Evolutionary conservation across 1,284 basidiomycete species (phyloP), one percentile per base, ranked within the genome.

Genomic region (Tilletia indica): DNA sequence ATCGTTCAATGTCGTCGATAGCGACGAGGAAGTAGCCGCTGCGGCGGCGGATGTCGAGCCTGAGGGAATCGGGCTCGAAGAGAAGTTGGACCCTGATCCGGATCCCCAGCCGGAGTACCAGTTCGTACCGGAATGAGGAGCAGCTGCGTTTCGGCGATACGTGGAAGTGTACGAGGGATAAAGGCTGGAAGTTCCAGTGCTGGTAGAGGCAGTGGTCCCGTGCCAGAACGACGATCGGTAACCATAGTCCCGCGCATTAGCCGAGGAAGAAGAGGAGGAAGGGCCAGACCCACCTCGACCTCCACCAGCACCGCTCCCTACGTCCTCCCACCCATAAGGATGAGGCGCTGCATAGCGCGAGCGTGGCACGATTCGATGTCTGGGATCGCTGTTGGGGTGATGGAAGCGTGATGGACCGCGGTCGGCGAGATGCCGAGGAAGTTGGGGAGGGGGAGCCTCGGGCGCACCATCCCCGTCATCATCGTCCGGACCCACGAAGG

Each of bases 41-140:
- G 42, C 14, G 42, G 42, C 42, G 42, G 9, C 42, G 42, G 14
- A 45, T 14, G 42, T 45, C 6, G 42, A 8, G 42, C 42, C 48
- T 34, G 34, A 67, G 16, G 48, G 42, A 67, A 25, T 67, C 66
- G 48, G 45, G 66, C 48, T 67, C 66, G 66, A 67, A 67, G 25
- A 19, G 66, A 42, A 42, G n/a, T 14, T 67, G n/a, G 48, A 16
- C n/a, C 48, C 45, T 67, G n/a, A 42, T 16, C 36, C 25, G 42
- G 34, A 67, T 19, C 42, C 42, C 42, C 42, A 45, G 42, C 14
- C 14, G 9, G 42, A 45, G 42, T 45, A 45, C 42, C 42, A 45
- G 42, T 45, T 45, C 1, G 42, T 45, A 3, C 42, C 14, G 42
- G 42, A 45, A 45, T 14, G 6, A 14, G 42, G 42, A 45, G 42